Evolutionary conservation across 2,329 filamentous ascomycete genomes (phyloP).

Genomic region (Aspergillus calidoustus): DNA sequence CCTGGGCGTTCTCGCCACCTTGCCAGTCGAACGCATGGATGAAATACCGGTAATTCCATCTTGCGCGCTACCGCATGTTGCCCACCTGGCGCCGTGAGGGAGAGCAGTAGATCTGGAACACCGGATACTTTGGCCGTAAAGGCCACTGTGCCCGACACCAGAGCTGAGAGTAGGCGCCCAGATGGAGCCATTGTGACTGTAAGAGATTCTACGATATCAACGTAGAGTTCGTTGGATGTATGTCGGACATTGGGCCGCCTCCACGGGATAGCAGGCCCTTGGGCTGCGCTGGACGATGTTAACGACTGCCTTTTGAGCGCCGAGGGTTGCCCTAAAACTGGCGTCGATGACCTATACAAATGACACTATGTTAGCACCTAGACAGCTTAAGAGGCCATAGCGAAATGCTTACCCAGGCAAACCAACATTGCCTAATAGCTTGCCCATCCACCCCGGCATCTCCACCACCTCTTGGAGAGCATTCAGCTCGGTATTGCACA

Average conservation of each 20-base stretch:
- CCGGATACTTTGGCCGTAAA: slow-evolving; percentile 96
- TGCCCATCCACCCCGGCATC: slow-evolving; percentile 87
- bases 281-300: slow-evolving; percentile 38
- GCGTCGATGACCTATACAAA: slow-evolving; percentile 40
- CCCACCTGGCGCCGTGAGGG: slow-evolving; percentile 78
- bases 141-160: slow-evolving; percentile 88
- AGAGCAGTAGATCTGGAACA: slow-evolving; percentile 85
- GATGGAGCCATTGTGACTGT: slow-evolving; percentile 88
- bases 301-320: slow-evolving; percentile 49
- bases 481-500: slow-evolving; percentile 91
- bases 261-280: slow-evolving; percentile 74
- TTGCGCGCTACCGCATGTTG: slow-evolving; percentile 74
- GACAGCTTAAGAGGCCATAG: neutral
- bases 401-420: slow-evolving; percentile 66
- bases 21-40: slow-evolving; percentile 90
- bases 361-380: neutral
- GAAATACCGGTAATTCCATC: slow-evolving; percentile 89
- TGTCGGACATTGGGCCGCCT: slow-evolving; percentile 88
- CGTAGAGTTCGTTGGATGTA: slow-evolving; percentile 96
- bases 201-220: slow-evolving; percentile 90
- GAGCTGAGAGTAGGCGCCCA: slow-evolving; percentile 81
- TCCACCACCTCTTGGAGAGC: slow-evolving; percentile 89
- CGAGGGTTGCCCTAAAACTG: slow-evolving; percentile 45
- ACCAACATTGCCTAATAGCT: slow-evolving; percentile 83
- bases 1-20: slow-evolving; percentile 88